Evolutionary conservation across 129 eudicot genomes (phyloP), one percentile per base, ranked within the genome.

Genomic region (Lactuca saligna): DNA sequence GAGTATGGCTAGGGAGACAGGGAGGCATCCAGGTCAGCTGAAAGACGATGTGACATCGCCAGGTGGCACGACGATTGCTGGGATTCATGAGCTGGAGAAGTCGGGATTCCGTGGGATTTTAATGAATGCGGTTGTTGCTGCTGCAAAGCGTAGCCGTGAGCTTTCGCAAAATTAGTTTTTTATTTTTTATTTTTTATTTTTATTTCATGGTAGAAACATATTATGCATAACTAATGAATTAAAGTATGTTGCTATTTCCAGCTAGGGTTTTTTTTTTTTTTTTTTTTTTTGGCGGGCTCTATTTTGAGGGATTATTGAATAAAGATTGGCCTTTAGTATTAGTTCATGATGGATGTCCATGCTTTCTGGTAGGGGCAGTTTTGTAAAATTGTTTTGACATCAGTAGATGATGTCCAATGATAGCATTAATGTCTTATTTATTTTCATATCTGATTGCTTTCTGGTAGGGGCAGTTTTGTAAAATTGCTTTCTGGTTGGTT

Each of bases 41-140:
- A 94, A 94, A 82, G 99, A 93, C 31, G 99, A 93, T 25, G 99
- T 94, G 42, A 85, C 99, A 59, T 94, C 97, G 17, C 99, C 99
- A 11, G 97, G 96, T 49, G 99, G 97, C 54, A 94, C 99, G 59
- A 94, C 97, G 61, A 94, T 94, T 59, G 96, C 96, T 2, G 99
- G 99, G 46, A 79, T 94, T 65, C 97, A 94, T 35, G 97, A 94
- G 75, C 61, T 94, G 58, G 97, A 94, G 78, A 94, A 89, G 76
- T 84, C 88, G 14, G 99, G 97, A 17, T 85, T 94, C 73, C 96
- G 97, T 65, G 97, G 97, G 16, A 85, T 79, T 57, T 63, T 89
- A 75, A 94, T 94, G 92, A 94, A 89, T 59, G 97, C 97, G 2
- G 99, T 94, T 38, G 96, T 94, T 70, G 96, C 99, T 77, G 96